Base-by-base conservation (phyloP, 192 early-diverging fungal species). In the Gaertneriomyces sp. region DNA sequence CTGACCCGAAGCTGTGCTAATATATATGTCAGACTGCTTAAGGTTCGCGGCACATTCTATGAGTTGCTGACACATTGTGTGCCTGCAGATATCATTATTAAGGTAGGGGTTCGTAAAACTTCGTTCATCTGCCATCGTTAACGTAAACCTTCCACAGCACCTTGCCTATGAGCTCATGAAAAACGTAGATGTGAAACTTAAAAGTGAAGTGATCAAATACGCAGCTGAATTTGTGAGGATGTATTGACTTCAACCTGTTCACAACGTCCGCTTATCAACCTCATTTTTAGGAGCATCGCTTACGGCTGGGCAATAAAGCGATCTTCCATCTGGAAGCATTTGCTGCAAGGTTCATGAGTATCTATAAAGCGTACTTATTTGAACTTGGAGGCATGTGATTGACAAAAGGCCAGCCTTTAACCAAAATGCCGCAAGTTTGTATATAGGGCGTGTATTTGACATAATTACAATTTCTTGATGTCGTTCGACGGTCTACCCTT, bases 281-380 rank as follows among this genome's bases (percentile, higher is more conserved):
- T 49, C 12, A 49, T 12, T 2, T 12, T 4, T 38, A 56, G 84
- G 93, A 98, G 68, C 90, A 95, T 61, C 88, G 91, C 51, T 72
- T 98, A 70, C 83, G 86, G 45, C 72, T 82, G 11, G 96, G 96
- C 2, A 87, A 84, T 60, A 98, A 98, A 79, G 84, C 86, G 3
- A 94, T 98, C 19, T 92, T 97, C 63, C 94, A 98, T 70, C 77
- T 98, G 38, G 96, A 98, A 70, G 92, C 93, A 0, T 98, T 93
- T 77, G 86, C 90, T 33, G 92, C 91, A 44, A 88, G 88, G 68
- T 84, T 95, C 57, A 97, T 98, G 94, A 87, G 87, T 44, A 68
- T 91, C 7, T 97, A 95, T 79, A 93, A 92, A 74, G 76, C 85
- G 77, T 91, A 89, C 60, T 60, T 86, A 54, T 68, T 74, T 53